phyloP scores from a whole-genome alignment of 805 yeast genomes.

The Starmera pachycereana region DNA sequence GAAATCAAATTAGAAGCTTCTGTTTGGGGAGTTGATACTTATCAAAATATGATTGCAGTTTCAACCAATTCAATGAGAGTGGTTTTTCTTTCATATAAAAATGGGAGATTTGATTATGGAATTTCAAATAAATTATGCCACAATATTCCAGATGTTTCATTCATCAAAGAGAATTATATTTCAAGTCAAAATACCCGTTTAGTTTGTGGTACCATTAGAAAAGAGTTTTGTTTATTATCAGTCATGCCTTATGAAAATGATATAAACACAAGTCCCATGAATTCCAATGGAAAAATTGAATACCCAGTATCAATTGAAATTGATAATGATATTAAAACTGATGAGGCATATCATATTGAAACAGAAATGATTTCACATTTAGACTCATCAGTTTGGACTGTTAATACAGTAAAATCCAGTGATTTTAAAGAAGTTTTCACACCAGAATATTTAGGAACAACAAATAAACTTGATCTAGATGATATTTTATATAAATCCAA shows the following conservation, averaged over 20 bases:
- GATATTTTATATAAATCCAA: constrained; percentile 31
- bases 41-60: constrained; percentile 30
- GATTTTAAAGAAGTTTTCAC: constrained; percentile 40
- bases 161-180: constrained; percentile 14
- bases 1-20: constrained; percentile 31
- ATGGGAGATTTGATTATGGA: constrained; percentile 13
- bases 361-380: too few species aligned
- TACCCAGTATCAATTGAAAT: too few species aligned
- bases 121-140: constrained; percentile 35
- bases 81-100: constrained; percentile 26
- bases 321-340: too few species aligned
- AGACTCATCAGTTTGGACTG: constrained; percentile 36
- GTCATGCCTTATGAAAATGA: too few species aligned
- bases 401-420: constrained; percentile 23
- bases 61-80: constrained; percentile 46
- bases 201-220: too few species aligned
- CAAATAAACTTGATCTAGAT: constrained; percentile 22
- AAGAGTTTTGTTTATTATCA: too few species aligned
- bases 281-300: too few species aligned
- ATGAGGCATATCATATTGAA: too few species aligned
- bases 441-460: constrained; percentile 32
- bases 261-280: too few species aligned
- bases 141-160: constrained; percentile 45
- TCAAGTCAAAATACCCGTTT: too few species aligned
- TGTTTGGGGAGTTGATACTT: constrained; percentile 54